Conservation (phyloP, 2,329 filamentous ascomycete genomes). For the Fusarium paranaense region DNA sequence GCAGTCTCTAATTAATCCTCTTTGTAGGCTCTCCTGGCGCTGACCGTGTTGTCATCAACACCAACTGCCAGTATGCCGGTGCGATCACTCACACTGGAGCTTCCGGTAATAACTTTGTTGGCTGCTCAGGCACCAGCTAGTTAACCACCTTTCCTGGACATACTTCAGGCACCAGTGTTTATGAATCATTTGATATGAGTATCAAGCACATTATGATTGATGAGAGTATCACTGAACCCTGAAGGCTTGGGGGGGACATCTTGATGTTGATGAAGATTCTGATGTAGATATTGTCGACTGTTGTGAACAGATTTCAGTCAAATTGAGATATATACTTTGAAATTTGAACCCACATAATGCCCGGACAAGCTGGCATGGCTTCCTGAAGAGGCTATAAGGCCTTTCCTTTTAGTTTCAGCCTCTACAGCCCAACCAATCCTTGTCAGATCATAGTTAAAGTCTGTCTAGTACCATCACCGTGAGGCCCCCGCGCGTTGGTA, state of each 20-base stretch:
- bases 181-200: not conserved
- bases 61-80: slow-evolving; percentile 68
- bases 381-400: not conserved
- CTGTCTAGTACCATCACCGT: not conserved
- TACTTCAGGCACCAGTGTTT: not conserved
- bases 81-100: slow-evolving; percentile 79
- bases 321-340: not conserved
- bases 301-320: not conserved
- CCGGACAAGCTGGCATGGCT: not conserved
- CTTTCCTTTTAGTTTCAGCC: not conserved
- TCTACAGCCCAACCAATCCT: not conserved
- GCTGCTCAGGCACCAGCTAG: slow-evolving; percentile 56
- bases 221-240: not conserved
- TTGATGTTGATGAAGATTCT: not conserved
- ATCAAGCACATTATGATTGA: not conserved
- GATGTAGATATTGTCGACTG: not conserved
- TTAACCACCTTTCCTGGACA: slow-evolving; percentile 45
- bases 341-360: not conserved
- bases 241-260: not conserved
- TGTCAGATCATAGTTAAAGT: not conserved
- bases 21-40: slow-evolving; percentile 63
- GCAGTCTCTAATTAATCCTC: not conserved
- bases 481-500: not conserved
- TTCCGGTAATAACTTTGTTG: slow-evolving; percentile 75
- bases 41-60: slow-evolving; percentile 73